Percentiles rank a stretch among this genome's conserved stretches.
These are phyloP conservation scores for Spathaspora passalidarum DNA, from an alignment of 805 yeast species.

Conservation along the genomic window DNA sequence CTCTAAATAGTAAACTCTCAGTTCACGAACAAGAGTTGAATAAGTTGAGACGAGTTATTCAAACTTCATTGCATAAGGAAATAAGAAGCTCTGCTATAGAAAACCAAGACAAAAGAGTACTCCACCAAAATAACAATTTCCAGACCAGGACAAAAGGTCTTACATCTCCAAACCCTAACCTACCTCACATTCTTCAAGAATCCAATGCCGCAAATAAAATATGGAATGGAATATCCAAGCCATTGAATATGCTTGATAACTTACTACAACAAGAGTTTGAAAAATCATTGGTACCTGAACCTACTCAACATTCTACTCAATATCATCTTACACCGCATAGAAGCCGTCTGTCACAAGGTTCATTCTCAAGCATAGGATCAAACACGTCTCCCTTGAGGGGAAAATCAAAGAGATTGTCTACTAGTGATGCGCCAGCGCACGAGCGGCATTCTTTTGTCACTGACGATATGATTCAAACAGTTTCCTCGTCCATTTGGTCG, in stretches of 20 bases:
- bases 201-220: constrained; percentile 14
- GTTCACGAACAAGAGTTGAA: constrained; percentile 49
- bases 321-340: constrained; percentile 1
- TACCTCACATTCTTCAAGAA: not conserved
- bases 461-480: constrained; percentile 41
- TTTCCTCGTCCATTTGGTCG: constrained; percentile 40
- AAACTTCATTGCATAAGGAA: constrained; percentile 43
- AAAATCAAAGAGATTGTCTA: constrained; percentile 13
- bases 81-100: constrained; percentile 17
- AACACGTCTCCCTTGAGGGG: constrained; percentile 23
- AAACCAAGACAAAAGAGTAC: constrained; percentile 10
- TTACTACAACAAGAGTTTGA: constrained; percentile 66
- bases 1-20: constrained; percentile 36
- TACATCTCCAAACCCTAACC: constrained; percentile 2
- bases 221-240: constrained; percentile 44
- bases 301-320: not conserved
- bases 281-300: constrained; percentile 27
- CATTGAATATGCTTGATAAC: constrained; percentile 60
- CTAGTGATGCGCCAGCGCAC: constrained; percentile 10
- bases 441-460: constrained; percentile 10
- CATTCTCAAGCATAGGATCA: constrained; percentile 21
- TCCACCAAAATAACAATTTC: constrained; percentile 21
- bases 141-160: constrained; percentile 18
- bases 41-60: constrained; percentile 46
- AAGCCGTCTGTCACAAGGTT: constrained; percentile 23